These are phyloP conservation scores for Neonectria coccinea DNA, from an alignment of 2,329 filamentous ascomycete species.

Conservation along the genomic window DNA sequence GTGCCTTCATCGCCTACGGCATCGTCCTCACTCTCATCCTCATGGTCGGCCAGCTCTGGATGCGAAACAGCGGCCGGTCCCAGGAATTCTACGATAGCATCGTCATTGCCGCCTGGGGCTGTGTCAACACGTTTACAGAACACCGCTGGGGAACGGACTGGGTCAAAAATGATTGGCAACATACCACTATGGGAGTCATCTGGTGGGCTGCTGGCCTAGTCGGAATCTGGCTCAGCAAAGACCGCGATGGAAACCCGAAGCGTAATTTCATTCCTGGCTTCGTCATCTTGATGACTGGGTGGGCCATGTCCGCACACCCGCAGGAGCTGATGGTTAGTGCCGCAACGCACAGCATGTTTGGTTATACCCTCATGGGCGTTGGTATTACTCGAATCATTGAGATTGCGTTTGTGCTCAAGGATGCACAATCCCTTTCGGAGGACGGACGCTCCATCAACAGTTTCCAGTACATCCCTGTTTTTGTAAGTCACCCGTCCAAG, in stretches of 20 bases:
- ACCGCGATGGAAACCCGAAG: slow-evolving; percentile 85
- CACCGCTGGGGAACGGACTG: slow-evolving; percentile 92
- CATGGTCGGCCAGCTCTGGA: slow-evolving; percentile 88
- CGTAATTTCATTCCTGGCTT: slow-evolving; percentile 93
- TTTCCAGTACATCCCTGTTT: slow-evolving; percentile 67
- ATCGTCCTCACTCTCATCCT: slow-evolving; percentile 88
- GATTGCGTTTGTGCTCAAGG: slow-evolving; percentile 86
- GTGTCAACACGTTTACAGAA: slow-evolving; percentile 98
- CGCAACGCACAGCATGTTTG: slow-evolving; percentile 89
- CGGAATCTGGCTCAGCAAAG: slow-evolving; percentile 91
- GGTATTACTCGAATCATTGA: slow-evolving; percentile 89
- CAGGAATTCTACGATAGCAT: slow-evolving; percentile 97
- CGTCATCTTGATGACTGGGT: slow-evolving; percentile 91
- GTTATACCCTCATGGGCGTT: slow-evolving; percentile 93
- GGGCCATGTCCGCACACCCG: slow-evolving; percentile 93
- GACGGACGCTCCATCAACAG: slow-evolving; percentile 76
- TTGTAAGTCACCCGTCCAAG: slow-evolving; percentile 58
- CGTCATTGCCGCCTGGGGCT: slow-evolving; percentile 94
- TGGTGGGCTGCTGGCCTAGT: slow-evolving; percentile 97
- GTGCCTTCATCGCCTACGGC: slow-evolving; percentile 94
- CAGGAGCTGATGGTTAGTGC: slow-evolving; percentile 86
- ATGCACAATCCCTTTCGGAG: slow-evolving; percentile 73
- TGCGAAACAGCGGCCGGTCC: slow-evolving; percentile 83
- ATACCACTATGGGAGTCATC: slow-evolving; percentile 99
- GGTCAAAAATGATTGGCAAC: slow-evolving; percentile 95